Conservation (phyloP, 805 yeast species). For the Metschnikowia kofuensis region DNA sequence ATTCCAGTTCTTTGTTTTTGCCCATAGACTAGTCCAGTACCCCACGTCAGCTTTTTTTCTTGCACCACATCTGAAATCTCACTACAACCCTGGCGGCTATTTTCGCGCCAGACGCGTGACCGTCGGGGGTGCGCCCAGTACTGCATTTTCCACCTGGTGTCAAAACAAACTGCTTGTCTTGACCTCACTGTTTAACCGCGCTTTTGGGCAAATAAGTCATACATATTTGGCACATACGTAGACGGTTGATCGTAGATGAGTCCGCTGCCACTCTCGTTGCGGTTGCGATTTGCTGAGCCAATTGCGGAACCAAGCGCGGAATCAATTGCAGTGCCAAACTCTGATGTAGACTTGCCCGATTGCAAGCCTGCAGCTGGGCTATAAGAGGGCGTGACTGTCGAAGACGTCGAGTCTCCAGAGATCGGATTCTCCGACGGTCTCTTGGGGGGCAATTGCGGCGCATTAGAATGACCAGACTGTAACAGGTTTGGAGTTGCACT, state of each 20-base stretch:
- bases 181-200: too few species aligned
- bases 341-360: not conserved
- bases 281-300: too few species aligned
- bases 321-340: not conserved
- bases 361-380: slow-evolving; percentile 4
- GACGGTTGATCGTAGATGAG: slow-evolving; percentile 38
- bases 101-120: too few species aligned
- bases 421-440: slow-evolving; percentile 17
- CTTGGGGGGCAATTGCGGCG: slow-evolving; percentile 21
- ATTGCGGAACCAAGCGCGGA: too few species aligned
- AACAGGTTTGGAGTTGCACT: not conserved
- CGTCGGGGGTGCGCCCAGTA: too few species aligned
- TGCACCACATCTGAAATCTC: too few species aligned
- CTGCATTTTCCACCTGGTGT: too few species aligned
- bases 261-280: slow-evolving; percentile 7
- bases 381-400: not conserved
- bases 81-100: too few species aligned
- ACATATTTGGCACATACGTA: slow-evolving; percentile 46
- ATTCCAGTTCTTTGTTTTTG: too few species aligned
- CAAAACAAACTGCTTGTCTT: not conserved
- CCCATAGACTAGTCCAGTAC: too few species aligned
- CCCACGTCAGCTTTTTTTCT: too few species aligned
- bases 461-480: not conserved
- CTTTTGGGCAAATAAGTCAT: slow-evolving; percentile 30
- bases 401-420: not conserved